These are phyloP conservation scores for Colletotrichum higginsianum DNA, from an alignment of 2,329 filamentous ascomycete species.

Conservation along the genomic window DNA sequence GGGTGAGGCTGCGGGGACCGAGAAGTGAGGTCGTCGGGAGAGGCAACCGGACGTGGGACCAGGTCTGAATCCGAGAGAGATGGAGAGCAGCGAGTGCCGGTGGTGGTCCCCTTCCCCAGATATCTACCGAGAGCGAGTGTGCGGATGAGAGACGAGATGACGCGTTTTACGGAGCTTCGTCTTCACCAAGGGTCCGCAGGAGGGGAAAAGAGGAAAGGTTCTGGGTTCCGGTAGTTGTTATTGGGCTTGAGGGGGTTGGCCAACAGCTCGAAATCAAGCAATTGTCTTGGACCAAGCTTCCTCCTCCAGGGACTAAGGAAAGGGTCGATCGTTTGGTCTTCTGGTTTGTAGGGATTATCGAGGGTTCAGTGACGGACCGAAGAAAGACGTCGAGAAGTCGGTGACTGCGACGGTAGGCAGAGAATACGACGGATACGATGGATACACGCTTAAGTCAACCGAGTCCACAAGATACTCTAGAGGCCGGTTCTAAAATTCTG, in stretches of 20 bases:
- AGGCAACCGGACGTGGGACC: slow-evolving; percentile 7
- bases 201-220: neutral
- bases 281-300: slow-evolving; percentile 12
- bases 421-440: no score
- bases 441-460: no score
- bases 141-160: slow-evolving; percentile 14
- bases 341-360: neutral
- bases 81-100: neutral
- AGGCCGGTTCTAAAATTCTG: neutral
- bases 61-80: slow-evolving; percentile 2
- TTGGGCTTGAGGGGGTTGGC: neutral
- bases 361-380: neutral
- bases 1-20: neutral
- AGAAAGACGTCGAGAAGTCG: neutral
- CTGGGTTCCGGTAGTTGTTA: neutral
- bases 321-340: neutral
- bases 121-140: slow-evolving; percentile 17
- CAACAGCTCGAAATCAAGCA: neutral
- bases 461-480: neutral
- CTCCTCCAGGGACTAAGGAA: neutral
- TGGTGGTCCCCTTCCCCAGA: slow-evolving; percentile 16
- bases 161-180: slow-evolving; percentile 5
- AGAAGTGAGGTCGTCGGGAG: neutral
- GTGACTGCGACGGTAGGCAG: neutral
- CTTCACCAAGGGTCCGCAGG: neutral